Percentiles rank a stretch among this genome's conserved stretches.
These are phyloP conservation scores for Suhomyces chickasaworum DNA, from an alignment of 1,139 yeast genomes.

Conservation along the genomic window DNA sequence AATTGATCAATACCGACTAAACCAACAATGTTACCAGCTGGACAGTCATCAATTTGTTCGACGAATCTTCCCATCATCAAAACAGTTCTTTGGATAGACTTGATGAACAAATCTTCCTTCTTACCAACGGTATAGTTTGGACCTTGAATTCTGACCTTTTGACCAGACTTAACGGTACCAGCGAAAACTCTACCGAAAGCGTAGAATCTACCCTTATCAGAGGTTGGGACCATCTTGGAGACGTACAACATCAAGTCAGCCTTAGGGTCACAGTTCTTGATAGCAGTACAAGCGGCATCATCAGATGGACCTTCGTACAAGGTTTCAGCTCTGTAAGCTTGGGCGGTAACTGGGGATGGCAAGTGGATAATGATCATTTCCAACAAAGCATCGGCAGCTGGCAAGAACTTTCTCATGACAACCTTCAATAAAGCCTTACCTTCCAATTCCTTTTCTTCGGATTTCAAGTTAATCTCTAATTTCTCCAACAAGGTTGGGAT, in stretches of 20 bases:
- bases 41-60: slow-evolving; percentile 99
- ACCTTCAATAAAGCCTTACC: slow-evolving; percentile 98
- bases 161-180: slow-evolving; percentile 99
- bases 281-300: slow-evolving; percentile 87
- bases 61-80: slow-evolving; percentile 99
- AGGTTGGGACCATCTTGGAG: slow-evolving; percentile 99
- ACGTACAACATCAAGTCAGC: slow-evolving; percentile 99
- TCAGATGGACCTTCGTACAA: slow-evolving; percentile 99
- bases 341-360: slow-evolving; percentile 99
- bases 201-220: slow-evolving; percentile 99
- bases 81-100: slow-evolving; percentile 98
- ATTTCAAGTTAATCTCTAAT: slow-evolving; percentile 87
- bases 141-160: slow-evolving; percentile 99
- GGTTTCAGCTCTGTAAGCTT: slow-evolving; percentile 98
- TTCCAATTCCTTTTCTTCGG: slow-evolving; percentile 95
- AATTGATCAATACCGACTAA: slow-evolving; percentile 99
- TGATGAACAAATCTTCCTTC: slow-evolving; percentile 96
- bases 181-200: slow-evolving; percentile 99
- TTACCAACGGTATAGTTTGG: slow-evolving; percentile 99
- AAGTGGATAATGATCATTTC: slow-evolving; percentile 98
- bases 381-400: slow-evolving; percentile 99
- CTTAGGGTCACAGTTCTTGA: slow-evolving; percentile 97
- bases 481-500: slow-evolving; percentile 85
- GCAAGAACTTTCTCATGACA: slow-evolving; percentile 99
- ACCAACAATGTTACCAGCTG: slow-evolving; percentile 99